Conservation (phyloP, 352 stramenopile species). For the Globisporangium perplexum region DNA sequence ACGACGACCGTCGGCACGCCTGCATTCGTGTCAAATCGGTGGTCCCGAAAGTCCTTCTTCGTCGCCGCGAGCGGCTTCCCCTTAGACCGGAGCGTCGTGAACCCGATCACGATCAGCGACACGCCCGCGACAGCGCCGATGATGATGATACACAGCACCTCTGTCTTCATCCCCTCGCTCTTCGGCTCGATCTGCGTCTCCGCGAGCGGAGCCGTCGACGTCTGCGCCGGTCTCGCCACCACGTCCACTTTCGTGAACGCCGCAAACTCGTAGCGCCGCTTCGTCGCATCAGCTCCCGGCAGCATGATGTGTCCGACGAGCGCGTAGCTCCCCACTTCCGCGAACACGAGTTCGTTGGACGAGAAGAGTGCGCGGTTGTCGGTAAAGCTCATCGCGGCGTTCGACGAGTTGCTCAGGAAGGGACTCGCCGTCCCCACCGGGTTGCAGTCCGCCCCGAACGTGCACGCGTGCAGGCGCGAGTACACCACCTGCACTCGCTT, state of each 20-base stretch:
- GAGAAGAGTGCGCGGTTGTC: conserved; percentile 38
- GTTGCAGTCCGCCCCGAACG: conserved; percentile 36
- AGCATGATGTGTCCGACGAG: conserved; percentile 63
- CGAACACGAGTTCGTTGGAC: conserved; percentile 50
- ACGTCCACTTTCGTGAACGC: conserved; percentile 42
- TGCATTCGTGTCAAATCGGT: conserved; percentile 12
- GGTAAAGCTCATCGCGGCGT: conserved; percentile 50
- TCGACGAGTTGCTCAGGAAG: conserved; percentile 40
- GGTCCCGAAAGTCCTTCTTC: conserved; percentile 10
- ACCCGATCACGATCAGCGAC: conserved; percentile 55
- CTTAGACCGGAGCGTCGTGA: conserved; percentile 56
- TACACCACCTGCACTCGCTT: conserved; percentile 44
- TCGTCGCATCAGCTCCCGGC: conserved; percentile 30
- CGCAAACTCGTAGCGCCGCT: conserved; percentile 62
- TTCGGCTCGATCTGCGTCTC: conserved; percentile 6
- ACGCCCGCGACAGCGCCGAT: conserved; percentile 66
- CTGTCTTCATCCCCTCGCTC: conserved; percentile 40
- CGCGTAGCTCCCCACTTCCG: conserved; percentile 35
- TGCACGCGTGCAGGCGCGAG: conserved; percentile 52
- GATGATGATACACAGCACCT: conserved; percentile 59
- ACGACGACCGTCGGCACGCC: conserved; percentile 16
- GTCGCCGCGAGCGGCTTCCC: conserved; percentile 10
- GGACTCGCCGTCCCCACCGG: conserved; percentile 41
- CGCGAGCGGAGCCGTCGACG: conserved; percentile 19
- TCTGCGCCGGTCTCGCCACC: conserved; percentile 20